Percentiles rank a stretch among this genome's conserved stretches.
Evolutionary conservation across 2,329 filamentous ascomycete genomes (phyloP).

Genomic region (Lecanicillium sp.): DNA sequence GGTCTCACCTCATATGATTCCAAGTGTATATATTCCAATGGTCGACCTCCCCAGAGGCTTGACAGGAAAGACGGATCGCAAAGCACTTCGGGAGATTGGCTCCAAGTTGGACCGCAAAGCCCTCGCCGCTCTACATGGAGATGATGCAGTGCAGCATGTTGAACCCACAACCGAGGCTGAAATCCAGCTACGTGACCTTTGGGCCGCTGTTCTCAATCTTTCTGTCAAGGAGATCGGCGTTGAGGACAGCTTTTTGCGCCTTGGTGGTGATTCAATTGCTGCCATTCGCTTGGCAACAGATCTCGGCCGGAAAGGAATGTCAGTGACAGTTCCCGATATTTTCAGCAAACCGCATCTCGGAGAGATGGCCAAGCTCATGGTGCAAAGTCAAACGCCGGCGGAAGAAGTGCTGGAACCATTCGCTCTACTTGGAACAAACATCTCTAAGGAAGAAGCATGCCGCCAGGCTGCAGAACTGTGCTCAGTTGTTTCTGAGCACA

Average conservation of each 20-base stretch:
- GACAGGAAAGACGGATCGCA: too few species aligned
- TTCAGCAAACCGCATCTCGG: slow-evolving; percentile 22
- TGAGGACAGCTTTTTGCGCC: slow-evolving; percentile 21
- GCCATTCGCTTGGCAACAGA: slow-evolving; percentile 18
- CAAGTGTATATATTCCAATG: too few species aligned
- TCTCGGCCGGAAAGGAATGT: slow-evolving; percentile 5
- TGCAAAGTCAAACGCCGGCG: too few species aligned
- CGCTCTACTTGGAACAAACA: too few species aligned
- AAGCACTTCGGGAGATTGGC: too few species aligned
- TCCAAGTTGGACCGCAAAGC: neutral
- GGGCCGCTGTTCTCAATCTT: slow-evolving; percentile 14
- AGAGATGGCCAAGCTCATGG: neutral
- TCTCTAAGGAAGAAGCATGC: too few species aligned
- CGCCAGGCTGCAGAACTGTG: too few species aligned
- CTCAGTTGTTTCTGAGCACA: too few species aligned
- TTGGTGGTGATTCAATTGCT: slow-evolving; percentile 22
- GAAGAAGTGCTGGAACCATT: too few species aligned
- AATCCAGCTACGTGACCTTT: slow-evolving; percentile 2
- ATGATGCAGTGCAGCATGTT: neutral
- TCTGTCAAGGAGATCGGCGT: slow-evolving; percentile 22
- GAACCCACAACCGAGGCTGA: neutral
- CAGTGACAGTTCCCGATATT: slow-evolving; percentile 39
- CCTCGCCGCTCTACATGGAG: neutral
- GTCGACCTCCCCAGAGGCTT: too few species aligned
- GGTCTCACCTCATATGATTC: too few species aligned